Percentiles rank a stretch among this genome's conserved stretches.
phyloP scores from a whole-genome alignment of 75 land plant genomes.

The Pinus tabuliformis region DNA sequence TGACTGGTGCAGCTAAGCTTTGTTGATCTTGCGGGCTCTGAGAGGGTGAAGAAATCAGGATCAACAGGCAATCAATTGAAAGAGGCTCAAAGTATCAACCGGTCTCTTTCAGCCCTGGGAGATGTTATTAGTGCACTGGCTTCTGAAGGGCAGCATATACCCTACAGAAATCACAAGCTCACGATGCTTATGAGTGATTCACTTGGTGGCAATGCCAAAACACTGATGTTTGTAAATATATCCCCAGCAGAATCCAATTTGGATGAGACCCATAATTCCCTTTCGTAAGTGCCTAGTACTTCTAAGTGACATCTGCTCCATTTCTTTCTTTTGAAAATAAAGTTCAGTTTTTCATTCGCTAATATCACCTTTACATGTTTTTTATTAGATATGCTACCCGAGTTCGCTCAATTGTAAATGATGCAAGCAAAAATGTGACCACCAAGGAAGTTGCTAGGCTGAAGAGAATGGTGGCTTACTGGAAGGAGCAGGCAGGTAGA shows the following conservation, averaged over 20 bases:
- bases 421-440: slow-evolving; percentile 78
- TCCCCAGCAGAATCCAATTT: slow-evolving; percentile 96
- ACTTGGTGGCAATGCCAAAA: slow-evolving; percentile 99
- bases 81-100: slow-evolving; percentile 99
- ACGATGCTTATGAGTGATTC: slow-evolving; percentile 99
- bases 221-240: slow-evolving; percentile 97
- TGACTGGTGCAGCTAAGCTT: slow-evolving; percentile 80
- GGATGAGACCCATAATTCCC: slow-evolving; percentile 94
- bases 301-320: slow-evolving; percentile 33
- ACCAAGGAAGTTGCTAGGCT: slow-evolving; percentile 85
- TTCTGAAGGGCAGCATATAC: slow-evolving; percentile 82
- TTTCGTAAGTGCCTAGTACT: slow-evolving; percentile 64
- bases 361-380: background rate
- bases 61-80: slow-evolving; percentile 82
- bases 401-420: slow-evolving; percentile 92
- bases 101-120: slow-evolving; percentile 95
- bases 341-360: background rate
- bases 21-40: slow-evolving; percentile 99
- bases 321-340: background rate
- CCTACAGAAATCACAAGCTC: slow-evolving; percentile 94
- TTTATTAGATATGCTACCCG: slow-evolving; percentile 96
- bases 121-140: slow-evolving; percentile 97
- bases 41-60: slow-evolving; percentile 98
- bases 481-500: slow-evolving; percentile 97
- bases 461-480: slow-evolving; percentile 77